These are phyloP conservation scores for Juglanconis juglandina DNA, from an alignment of 2,329 filamentous ascomycete species.

Conservation along the genomic window DNA sequence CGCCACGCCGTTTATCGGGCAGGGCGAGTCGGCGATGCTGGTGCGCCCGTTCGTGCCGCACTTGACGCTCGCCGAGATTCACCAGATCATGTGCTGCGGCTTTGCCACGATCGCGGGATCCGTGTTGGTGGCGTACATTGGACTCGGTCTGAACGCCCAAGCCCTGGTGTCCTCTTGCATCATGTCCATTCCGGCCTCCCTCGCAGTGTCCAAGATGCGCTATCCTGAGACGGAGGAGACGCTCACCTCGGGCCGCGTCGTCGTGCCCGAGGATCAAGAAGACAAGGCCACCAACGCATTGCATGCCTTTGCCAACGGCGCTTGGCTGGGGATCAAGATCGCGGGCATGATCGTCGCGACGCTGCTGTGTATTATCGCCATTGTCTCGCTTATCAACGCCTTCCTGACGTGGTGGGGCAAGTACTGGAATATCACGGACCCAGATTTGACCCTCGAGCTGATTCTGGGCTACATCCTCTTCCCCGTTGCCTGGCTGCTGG, in stretches of 20 bases:
- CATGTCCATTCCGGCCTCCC: constrained; percentile 90
- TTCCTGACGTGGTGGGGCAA: constrained; percentile 80
- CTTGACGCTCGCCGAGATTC: constrained; percentile 81
- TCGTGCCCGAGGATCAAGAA: constrained; percentile 76
- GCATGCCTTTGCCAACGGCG: constrained; percentile 79
- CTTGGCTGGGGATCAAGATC: constrained; percentile 83
- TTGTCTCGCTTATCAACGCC: constrained; percentile 71
- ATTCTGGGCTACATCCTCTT: constrained; percentile 77
- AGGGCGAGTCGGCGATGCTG: constrained; percentile 90
- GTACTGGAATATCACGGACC: constrained; percentile 70
- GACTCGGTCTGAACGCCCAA: constrained; percentile 77
- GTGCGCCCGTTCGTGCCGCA: constrained; percentile 83
- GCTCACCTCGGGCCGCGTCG: constrained; percentile 76
- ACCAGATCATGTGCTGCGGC: constrained; percentile 89
- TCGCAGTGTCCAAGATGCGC: constrained; percentile 84
- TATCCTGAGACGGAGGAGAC: constrained; percentile 87
- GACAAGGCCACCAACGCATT: constrained; percentile 74
- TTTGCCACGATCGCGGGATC: constrained; percentile 91
- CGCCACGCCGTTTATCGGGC: constrained; percentile 89
- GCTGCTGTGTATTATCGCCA: constrained; percentile 76
- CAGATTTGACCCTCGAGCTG: constrained; percentile 69
- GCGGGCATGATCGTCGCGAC: constrained; percentile 77
- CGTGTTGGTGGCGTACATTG: constrained; percentile 81
- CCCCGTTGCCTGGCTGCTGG: constrained; percentile 74
- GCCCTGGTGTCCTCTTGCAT: constrained; percentile 87